phyloP scores from a whole-genome alignment of 305 asterid genomes.

The Solanum aculeatissimum region DNA sequence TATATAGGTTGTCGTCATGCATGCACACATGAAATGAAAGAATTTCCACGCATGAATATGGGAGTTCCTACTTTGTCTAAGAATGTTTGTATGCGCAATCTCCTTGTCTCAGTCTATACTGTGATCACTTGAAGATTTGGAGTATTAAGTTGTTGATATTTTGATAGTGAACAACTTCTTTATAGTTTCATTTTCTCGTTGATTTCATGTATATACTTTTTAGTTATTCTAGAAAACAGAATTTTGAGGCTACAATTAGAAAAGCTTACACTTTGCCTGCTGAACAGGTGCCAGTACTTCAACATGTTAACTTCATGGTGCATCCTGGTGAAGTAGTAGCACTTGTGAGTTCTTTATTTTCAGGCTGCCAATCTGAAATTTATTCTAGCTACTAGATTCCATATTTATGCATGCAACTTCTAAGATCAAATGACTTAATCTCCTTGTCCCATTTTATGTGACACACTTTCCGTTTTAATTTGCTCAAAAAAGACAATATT shows the following conservation, averaged over 20 bases:
- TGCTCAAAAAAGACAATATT: background rate
- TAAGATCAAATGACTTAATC: background rate
- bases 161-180: background rate
- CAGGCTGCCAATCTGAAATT: background rate
- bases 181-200: background rate
- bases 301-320: conserved; percentile 50
- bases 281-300: conserved; percentile 60
- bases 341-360: conserved; percentile 41
- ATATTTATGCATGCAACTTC: background rate
- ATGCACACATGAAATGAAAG: background rate
- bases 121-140: background rate
- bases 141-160: background rate
- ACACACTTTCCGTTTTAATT: background rate
- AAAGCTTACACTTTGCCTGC: conserved; percentile 2
- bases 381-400: background rate
- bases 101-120: background rate
- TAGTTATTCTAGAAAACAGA: background rate
- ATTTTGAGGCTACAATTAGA: background rate
- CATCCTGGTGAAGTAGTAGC: conserved; percentile 92
- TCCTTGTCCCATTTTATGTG: background rate
- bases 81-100: background rate
- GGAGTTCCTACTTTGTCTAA: background rate
- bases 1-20: background rate
- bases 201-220: background rate
- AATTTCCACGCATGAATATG: background rate